phyloP scores from a whole-genome alignment of 2,329 filamentous ascomycete species.

The Alternaria consortialis region DNA sequence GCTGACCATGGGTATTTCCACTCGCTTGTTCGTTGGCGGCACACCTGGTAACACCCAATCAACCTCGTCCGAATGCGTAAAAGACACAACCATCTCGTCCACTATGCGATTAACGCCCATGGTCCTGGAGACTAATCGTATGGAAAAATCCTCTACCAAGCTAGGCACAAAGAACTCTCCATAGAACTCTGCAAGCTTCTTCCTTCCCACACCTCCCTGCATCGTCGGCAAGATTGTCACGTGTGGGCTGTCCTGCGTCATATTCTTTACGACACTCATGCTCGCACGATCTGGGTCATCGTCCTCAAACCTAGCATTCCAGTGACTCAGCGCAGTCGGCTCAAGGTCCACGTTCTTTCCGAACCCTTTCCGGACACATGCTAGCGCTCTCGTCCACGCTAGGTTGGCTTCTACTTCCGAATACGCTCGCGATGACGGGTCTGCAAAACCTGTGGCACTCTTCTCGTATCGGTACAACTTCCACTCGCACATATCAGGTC shows the following conservation, averaged over 20 bases:
- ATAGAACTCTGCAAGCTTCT: conserved; percentile 62
- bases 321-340: conserved; percentile 43
- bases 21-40: conserved; percentile 63
- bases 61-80: conserved; percentile 65
- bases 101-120: conserved; percentile 66
- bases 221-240: conserved; percentile 54
- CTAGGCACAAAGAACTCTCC: conserved; percentile 64
- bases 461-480: conserved; percentile 52
- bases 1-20: conserved; percentile 65
- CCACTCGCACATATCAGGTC: conserved; percentile 49
- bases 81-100: conserved; percentile 66
- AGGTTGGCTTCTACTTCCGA: conserved; percentile 54
- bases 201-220: conserved; percentile 55
- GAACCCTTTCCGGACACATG: conserved; percentile 48
- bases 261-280: conserved; percentile 41
- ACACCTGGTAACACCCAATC: conserved; percentile 68
- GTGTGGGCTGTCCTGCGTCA: conserved; percentile 47
- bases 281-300: conserved; percentile 43
- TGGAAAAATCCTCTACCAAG: conserved; percentile 62
- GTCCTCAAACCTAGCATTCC: conserved; percentile 46
- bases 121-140: conserved; percentile 65
- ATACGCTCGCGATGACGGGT: conserved; percentile 51
- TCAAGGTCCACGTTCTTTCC: conserved; percentile 50
- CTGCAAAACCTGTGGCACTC: conserved; percentile 54
- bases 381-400: conserved; percentile 55